Percentiles rank a stretch among this genome's conserved stretches.
Evolutionary conservation across 495 filamentous ascomycete genomes (phyloP).

Genomic region (Penicillium desertorum): DNA sequence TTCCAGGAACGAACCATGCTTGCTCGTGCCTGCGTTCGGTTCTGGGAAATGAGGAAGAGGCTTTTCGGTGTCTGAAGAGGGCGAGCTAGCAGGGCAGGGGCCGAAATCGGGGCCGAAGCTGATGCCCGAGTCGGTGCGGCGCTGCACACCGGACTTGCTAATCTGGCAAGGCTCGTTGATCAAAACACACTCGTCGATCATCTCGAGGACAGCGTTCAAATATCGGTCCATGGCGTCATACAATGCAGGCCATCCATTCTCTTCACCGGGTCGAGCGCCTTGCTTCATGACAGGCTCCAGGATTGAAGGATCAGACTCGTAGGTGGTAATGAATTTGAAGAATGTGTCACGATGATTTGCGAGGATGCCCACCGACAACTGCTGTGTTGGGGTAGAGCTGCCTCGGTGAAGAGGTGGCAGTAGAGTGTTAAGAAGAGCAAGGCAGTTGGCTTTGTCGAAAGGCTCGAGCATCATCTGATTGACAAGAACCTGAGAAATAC

Average conservation of each 20-base stretch:
- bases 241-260: conserved; percentile 58
- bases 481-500: conserved; percentile 56
- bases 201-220: conserved; percentile 55
- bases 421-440: conserved; percentile 77
- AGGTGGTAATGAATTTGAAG: conserved; percentile 62
- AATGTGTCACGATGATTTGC: conserved; percentile 61
- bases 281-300: conserved; percentile 57
- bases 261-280: conserved; percentile 49
- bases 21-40: conserved; percentile 23
- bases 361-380: conserved; percentile 55
- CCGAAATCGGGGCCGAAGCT: conserved; percentile 56
- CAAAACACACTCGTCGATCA: conserved; percentile 59
- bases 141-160: conserved; percentile 28
- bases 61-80: conserved; percentile 35
- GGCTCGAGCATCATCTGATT: conserved; percentile 67
- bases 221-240: conserved; percentile 60
- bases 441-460: conserved; percentile 67
- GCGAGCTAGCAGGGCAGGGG: conserved; percentile 17
- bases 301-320: conserved; percentile 59
- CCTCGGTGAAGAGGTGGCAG: conserved; percentile 57
- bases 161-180: conserved; percentile 51
- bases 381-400: conserved; percentile 50
- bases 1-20: conserved; percentile 55
- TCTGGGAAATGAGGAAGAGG: conserved; percentile 46
- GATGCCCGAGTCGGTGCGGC: conserved; percentile 58